Base-by-base conservation (phyloP, 1,284 basidiomycete genomes). In the Apiotrichum domesticum region DNA sequence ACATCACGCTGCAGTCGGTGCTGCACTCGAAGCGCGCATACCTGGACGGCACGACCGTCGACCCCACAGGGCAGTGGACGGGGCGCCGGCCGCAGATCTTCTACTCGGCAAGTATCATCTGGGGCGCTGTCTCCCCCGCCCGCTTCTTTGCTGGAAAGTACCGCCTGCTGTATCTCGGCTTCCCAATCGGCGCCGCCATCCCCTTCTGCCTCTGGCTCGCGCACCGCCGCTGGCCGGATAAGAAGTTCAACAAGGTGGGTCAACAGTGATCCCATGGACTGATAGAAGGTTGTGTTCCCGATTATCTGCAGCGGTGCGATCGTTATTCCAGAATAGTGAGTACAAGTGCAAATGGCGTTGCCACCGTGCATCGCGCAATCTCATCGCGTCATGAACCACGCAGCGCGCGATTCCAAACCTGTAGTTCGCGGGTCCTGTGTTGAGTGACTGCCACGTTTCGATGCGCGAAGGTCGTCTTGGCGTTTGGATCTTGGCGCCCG, bases 61-160 rank as follows among this genome's bases (percentile, higher is more conserved):
- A 80, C 56, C 79, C 80, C 0, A 79, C 77, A 3, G 78, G 67
- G 2, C 73, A 76, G 63, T 77, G 76, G 76, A 77, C 74, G 2
- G 75, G 75, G 4, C 62, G 76, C 41, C 65, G 70, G 1, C 73
- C 77, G 6, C 59, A 57, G 21, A 73, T 77, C 41, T 77, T 77
- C 61, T 76, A 74, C 57, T 72, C 71, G 1, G 80, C 80, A 0
- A 76, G 73, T 21, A 70, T 70, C 49, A 72, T 75, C 49, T 77
- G 70, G 78, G 79, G 79, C 4, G 75, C 77, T 0, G 76, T 80
- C 4, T 76, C 77, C 0, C 79, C 79, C 0, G 65, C 66, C 1
- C 66, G 76, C 42, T 80, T 80, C 70, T 80, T 80, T 61, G 68
- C 72, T 2, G 79, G 79, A 13, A 69, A 73, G 33, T 81, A 81